phyloP scores from a whole-genome alignment of 768 basidiomycete genomes.

The Pholiota molesta region DNA sequence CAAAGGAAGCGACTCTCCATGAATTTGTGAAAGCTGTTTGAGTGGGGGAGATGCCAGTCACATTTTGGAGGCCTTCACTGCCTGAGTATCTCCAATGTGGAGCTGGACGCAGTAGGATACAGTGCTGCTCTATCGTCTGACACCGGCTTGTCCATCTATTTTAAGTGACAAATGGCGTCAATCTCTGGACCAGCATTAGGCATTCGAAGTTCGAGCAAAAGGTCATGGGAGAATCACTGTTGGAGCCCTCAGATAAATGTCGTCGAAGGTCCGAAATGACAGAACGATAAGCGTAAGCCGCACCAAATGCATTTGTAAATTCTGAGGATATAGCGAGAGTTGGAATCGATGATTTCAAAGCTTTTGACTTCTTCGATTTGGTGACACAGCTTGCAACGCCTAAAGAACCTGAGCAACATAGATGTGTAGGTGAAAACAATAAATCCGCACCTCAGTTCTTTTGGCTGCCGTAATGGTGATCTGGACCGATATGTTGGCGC shows the following conservation, averaged over 20 bases:
- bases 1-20: background rate
- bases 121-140: background rate
- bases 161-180: background rate
- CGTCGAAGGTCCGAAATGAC: too few relatives aligned
- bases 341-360: too few relatives aligned
- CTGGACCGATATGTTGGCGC: too few relatives aligned
- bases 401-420: too few relatives aligned
- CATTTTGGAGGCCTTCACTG: background rate
- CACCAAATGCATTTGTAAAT: too few relatives aligned
- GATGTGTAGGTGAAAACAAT: too few relatives aligned
- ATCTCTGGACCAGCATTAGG: background rate
- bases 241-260: background rate
- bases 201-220: background rate
- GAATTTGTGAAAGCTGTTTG: background rate
- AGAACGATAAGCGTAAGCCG: too few relatives aligned
- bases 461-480: too few relatives aligned
- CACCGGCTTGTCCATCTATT: background rate
- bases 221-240: background rate
- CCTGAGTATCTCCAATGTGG: background rate
- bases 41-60: background rate
- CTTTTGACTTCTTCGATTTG: too few relatives aligned
- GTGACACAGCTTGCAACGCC: too few relatives aligned
- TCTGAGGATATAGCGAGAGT: too few relatives aligned
- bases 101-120: background rate
- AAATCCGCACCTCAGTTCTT: too few relatives aligned